These are phyloP conservation scores for Talaromyces verruculosus DNA, from an alignment of 2,329 filamentous ascomycete genomes.

Conservation along the genomic window DNA sequence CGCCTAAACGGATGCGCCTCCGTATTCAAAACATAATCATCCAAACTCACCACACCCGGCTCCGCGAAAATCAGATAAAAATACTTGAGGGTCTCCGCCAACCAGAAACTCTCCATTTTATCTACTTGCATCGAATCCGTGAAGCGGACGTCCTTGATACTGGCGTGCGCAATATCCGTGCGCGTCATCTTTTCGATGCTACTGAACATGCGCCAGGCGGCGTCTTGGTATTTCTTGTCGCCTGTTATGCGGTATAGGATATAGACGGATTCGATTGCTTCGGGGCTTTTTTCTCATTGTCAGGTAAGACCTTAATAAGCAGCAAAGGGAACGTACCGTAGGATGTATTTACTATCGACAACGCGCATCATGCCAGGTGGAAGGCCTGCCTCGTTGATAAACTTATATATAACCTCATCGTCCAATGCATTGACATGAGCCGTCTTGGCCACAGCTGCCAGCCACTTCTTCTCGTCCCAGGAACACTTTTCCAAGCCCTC, in stretches of 20 bases:
- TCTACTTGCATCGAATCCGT: slow-evolving; percentile 32
- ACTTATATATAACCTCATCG: slow-evolving; percentile 2
- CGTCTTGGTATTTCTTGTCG: slow-evolving; percentile 48
- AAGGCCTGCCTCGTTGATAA: slow-evolving; percentile 12
- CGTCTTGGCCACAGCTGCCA: slow-evolving; percentile 29
- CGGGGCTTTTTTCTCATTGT: slow-evolving; percentile 41
- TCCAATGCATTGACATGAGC: background rate
- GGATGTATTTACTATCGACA: slow-evolving; percentile 21
- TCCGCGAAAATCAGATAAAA: slow-evolving; percentile 48
- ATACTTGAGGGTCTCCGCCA: slow-evolving; percentile 49
- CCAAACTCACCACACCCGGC: slow-evolving; percentile 41
- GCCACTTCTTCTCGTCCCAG: slow-evolving; percentile 54
- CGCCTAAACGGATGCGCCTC: slow-evolving; percentile 22
- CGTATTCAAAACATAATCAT: slow-evolving; percentile 43
- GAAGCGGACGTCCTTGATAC: slow-evolving; percentile 44
- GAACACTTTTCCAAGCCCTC: slow-evolving; percentile 44
- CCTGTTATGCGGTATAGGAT: slow-evolving; percentile 61
- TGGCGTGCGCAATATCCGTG: slow-evolving; percentile 47
- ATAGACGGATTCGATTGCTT: slow-evolving; percentile 63
- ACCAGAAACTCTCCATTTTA: slow-evolving; percentile 49
- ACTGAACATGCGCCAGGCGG: slow-evolving; percentile 53
- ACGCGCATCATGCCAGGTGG: slow-evolving; percentile 22
- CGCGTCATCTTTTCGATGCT: slow-evolving; percentile 46
- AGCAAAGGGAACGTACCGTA: slow-evolving; percentile 19
- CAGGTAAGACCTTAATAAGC: background rate